Evolutionary conservation across 139 green algal genomes (phyloP).

Genomic region (Spirogloea muscicola): DNA sequence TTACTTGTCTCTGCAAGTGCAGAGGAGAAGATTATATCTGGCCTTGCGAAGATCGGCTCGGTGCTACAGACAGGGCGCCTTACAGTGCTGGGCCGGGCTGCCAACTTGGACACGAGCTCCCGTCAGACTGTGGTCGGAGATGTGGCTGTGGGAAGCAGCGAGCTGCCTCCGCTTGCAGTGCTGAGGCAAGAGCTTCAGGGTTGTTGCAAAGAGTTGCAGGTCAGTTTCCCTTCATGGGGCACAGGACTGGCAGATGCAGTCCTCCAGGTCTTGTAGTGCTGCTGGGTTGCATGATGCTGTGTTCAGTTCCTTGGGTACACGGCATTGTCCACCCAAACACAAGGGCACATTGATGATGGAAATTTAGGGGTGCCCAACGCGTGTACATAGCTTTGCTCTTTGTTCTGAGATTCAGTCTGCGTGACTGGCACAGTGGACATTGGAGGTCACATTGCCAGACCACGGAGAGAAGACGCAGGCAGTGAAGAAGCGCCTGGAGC

Average conservation of each 20-base stretch:
- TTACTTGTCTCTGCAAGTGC: too few species aligned
- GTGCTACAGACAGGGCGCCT: neutral
- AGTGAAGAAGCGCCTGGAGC: conserved; percentile 22
- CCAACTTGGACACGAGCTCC: neutral
- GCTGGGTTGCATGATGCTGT: too few species aligned
- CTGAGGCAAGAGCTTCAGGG: conserved; percentile 5
- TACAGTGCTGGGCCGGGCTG: neutral
- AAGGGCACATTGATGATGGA: too few species aligned
- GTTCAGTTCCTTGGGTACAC: too few species aligned
- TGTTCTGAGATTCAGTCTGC: too few species aligned
- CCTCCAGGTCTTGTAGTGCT: too few species aligned
- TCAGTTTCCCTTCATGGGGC: too few species aligned
- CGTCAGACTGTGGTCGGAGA: neutral
- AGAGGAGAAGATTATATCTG: conserved; percentile 13
- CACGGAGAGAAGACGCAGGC: neutral
- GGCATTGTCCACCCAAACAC: too few species aligned
- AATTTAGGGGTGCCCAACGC: too few species aligned
- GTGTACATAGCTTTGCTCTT: too few species aligned
- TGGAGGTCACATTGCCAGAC: neutral
- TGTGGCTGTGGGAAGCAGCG: neutral
- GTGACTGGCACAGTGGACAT: conserved; percentile 3
- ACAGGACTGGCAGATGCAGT: too few species aligned
- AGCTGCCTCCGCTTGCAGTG: neutral
- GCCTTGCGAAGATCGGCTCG: conserved; percentile 10
- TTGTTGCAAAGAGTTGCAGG: conserved; percentile 14